Evolutionary conservation across 2,329 filamentous ascomycete genomes (phyloP), one percentile per base, ranked within the genome.

Genomic region (Fusarium bactridioides): DNA sequence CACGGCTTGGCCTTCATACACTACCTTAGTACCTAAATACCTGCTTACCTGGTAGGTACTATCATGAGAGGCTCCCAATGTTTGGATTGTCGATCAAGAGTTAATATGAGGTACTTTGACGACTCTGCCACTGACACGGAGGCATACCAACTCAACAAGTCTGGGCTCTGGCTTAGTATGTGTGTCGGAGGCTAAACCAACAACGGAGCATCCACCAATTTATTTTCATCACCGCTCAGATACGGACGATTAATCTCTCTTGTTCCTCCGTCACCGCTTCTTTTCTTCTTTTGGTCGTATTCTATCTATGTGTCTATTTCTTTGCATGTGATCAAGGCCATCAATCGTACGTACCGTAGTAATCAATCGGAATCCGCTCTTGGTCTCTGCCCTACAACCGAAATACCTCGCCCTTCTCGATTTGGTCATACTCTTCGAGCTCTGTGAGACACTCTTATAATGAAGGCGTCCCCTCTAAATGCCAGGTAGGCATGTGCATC

Each of bases 231-330:
- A 51, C 56, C 68, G 61, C 67, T 70, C 67, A 61, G 43, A 70
- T 58, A 62, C 29, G 45, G 53, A 27, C n/a, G 43, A 25, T 51
- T 51, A 25, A 27, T 61, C 44, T 66, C 29, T 67, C 43, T 37
- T 43, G 19, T 44, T 44, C 27, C 43, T 44, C 62, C 57, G 68
- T 70, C 68, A 70, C 68, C 68, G 68, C 68, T 67, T 67, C 50
- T 70, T 70, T 51, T 61, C 55, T 70, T 70, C 55, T 62, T 57
- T 57, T 53, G 35, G 38, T 27, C 31, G 41, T 61, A 60, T 38
- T 29, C n/a, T 44, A n/a, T 16, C 18, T 43, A 13, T 40, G 18
- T 44, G 15, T 21, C 18, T 40, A 19, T 37, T 21, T 55, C n/a
- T 67, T 59, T 57, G 45, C 68, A 70, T 70, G 68, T 70, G 67